Evolutionary conservation across 805 yeast genomes (phyloP), one percentile per base, ranked within the genome.

Genomic region (Zygotorulaspora sp.): DNA sequence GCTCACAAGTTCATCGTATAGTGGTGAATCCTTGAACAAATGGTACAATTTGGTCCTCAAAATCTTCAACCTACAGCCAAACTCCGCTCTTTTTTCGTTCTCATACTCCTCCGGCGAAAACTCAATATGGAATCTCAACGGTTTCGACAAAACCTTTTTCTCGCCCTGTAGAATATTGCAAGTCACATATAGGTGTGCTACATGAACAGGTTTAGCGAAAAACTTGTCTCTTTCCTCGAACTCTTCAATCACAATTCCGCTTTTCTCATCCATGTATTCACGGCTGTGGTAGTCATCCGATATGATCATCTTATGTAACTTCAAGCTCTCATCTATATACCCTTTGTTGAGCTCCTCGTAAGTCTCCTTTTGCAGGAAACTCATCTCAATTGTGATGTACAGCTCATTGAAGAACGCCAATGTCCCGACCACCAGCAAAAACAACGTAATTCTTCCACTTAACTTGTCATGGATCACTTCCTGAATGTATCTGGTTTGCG

Each of bases 31-130:
- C 40, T 70, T 68, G 48, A 82, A 74, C 44, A 83, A 66, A 27
- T 68, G 62, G 23, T 78, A 70, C 2, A 80, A 61, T 53, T 78
- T 81, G 1, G 58, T 48, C 44, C 87, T 71, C 38, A 87, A 67
- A 45, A 80, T 77, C 12, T 67, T 71, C 22, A 89, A 68, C 13
- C 80, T 74, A 7, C 89, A 77, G 1, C 95, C 95, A 35, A 68
- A 71, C 42, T 77, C 89, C 4, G 79, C 81, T 40, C 83, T 75
- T 44, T 73, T 73, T 48, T 62, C 64, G 22, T 57, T 57, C 43
- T 76, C 77, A 54, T 77, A 84, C 50, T 85, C 95, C 49, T 81
- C 89, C 0, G 94, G 92, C 20, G 84, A 76, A 59, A 85, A 85
- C 55, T 84, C 94, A 48, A 83, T 70, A 57, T 83, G 83, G 55